These are phyloP conservation scores for Triticum timopheevii DNA, from an alignment of 176 grass and related monocot species.

Conservation along the genomic window DNA sequence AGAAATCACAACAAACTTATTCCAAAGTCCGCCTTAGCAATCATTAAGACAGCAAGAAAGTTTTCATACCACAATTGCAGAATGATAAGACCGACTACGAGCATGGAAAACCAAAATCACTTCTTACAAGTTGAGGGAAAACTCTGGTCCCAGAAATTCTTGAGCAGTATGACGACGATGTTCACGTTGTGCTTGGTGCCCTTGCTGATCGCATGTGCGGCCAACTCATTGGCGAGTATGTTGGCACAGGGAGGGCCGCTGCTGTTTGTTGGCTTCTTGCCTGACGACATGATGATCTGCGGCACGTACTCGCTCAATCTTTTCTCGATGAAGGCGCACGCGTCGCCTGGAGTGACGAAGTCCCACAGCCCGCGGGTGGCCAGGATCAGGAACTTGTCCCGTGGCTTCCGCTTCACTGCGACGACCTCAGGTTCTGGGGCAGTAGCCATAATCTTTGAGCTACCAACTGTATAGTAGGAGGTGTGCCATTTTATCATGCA, in stretches of 20 bases:
- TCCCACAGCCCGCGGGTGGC: constrained; percentile 15
- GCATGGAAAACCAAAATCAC: neutral
- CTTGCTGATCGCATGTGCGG: neutral
- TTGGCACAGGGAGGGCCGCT: neutral
- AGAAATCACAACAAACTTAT: neutral
- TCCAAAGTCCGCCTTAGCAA: neutral
- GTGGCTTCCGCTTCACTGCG: neutral
- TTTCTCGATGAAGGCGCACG: neutral
- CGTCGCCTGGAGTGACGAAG: neutral
- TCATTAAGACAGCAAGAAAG: neutral
- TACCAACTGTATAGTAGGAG: neutral
- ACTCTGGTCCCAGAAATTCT: neutral
- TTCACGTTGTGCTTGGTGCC: constrained; percentile 15
- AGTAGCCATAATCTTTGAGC: neutral
- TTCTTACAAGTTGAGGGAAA: neutral
- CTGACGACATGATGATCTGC: neutral
- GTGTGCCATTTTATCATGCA: neutral
- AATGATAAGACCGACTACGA: neutral
- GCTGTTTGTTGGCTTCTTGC: neutral
- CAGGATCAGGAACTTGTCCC: constrained; percentile 32
- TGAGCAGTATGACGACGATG: constrained; percentile 9
- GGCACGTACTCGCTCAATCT: neutral
- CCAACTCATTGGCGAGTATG: constrained; percentile 3
- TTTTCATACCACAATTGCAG: neutral
- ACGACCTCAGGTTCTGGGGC: neutral